These are phyloP conservation scores for Penicillium sp. DNA, from an alignment of 2,329 filamentous ascomycete species.

Conservation along the genomic window DNA sequence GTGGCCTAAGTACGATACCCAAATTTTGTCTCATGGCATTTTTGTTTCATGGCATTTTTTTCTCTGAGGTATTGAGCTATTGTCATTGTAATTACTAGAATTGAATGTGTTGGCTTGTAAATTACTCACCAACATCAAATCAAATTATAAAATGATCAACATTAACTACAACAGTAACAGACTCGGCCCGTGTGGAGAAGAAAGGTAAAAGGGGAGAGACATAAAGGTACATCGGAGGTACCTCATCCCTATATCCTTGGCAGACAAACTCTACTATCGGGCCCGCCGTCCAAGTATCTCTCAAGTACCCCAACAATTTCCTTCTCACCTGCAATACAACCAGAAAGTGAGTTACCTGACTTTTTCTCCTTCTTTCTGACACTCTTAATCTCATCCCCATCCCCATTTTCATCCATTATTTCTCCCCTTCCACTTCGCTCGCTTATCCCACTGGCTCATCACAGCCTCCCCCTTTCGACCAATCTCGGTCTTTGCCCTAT, in stretches of 20 bases:
- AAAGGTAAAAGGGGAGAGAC: constrained; percentile 1
- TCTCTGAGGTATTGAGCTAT: background rate
- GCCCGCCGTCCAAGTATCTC: constrained; percentile 1
- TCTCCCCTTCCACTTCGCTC: background rate
- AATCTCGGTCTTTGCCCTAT: background rate
- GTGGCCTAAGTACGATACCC: background rate
- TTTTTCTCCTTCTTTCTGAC: constrained; percentile 11
- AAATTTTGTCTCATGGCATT: too few species aligned
- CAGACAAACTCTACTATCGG: constrained; percentile 1
- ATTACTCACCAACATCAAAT: background rate
- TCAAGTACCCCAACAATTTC: constrained; percentile 9
- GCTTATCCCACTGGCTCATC: constrained; percentile 2
- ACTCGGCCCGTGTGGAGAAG: constrained; percentile 6
- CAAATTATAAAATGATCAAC: background rate
- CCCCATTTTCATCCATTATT: background rate
- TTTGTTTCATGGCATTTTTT: too few species aligned
- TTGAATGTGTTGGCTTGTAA: background rate
- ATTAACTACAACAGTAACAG: background rate
- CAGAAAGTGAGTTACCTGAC: constrained; percentile 11
- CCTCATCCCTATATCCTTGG: constrained; percentile 9
- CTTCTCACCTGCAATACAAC: constrained; percentile 3
- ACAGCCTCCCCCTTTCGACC: constrained; percentile 1
- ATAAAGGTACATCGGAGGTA: constrained; percentile 7
- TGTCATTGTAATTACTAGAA: background rate
- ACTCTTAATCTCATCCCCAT: background rate